A percentile compares a stretch with the other conserved stretches of the same genome.
These are phyloP conservation scores for Eutrema yunnanense DNA, from an alignment of 345 rosid species.

Conservation along the genomic window DNA sequence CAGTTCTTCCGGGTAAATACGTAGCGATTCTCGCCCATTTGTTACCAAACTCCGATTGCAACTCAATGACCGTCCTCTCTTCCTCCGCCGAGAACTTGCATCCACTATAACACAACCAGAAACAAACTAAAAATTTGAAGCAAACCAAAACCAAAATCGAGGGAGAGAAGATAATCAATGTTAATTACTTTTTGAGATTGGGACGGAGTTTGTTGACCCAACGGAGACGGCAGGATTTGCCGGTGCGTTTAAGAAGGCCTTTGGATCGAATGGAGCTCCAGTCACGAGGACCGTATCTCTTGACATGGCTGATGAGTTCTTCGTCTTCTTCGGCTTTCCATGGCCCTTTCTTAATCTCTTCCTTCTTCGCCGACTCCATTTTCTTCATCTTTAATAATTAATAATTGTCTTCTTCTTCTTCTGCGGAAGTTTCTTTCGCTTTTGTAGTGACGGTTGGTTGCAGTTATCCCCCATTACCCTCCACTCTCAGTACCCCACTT, in stretches of 20 bases:
- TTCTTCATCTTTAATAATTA: background rate
- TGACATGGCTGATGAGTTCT: slow-evolving; percentile 66
- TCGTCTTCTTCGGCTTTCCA: slow-evolving; percentile 94
- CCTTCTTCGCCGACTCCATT: slow-evolving; percentile 42
- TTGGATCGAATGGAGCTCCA: slow-evolving; percentile 99
- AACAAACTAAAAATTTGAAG: background rate
- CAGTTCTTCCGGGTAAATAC: slow-evolving; percentile 73
- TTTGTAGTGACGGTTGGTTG: slow-evolving; percentile 36
- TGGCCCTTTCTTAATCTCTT: slow-evolving; percentile 75
- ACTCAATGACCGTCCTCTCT: slow-evolving; percentile 82
- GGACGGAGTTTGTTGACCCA: slow-evolving; percentile 98
- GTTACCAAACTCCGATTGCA: slow-evolving; percentile 79
- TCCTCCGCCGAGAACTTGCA: slow-evolving; percentile 89
- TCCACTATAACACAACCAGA: slow-evolving; percentile 43
- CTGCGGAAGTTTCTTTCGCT: slow-evolving; percentile 4
- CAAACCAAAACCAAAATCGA: background rate
- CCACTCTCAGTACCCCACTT: slow-evolving; percentile 30
- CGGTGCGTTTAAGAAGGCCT: slow-evolving; percentile 78
- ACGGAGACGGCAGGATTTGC: slow-evolving; percentile 95
- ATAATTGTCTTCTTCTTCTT: background rate
- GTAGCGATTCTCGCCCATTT: slow-evolving; percentile 98
- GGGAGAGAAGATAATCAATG: background rate
- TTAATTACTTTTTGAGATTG: slow-evolving; percentile 62
- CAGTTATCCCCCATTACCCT: slow-evolving; percentile 40
- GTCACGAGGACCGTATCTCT: slow-evolving; percentile 73